Evolutionary conservation across 108 stramenopile species (phyloP), one percentile per base, ranked within the genome.

Genomic region (Cyclotella cryptica): DNA sequence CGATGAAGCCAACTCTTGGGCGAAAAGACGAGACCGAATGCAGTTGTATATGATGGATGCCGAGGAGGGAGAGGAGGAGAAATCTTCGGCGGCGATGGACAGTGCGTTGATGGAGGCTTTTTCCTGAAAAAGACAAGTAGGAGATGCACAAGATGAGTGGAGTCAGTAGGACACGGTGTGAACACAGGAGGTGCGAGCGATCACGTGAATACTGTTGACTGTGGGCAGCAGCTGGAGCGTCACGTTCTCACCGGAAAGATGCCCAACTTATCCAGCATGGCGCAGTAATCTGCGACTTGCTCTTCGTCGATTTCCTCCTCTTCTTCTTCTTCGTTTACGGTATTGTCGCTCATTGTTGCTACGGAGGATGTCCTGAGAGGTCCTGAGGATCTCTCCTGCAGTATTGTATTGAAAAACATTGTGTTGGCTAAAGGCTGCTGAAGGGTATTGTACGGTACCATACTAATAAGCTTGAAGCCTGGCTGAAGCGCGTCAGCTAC

Each of bases 1-100:
- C 70, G 29, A 78, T 71, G 1, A 43, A 60, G 18, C 72, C 66
- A 30, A 54, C 41, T 26, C 28, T 30, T 11, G 80, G 30, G 65
- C 61, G 12, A 92, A 67, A n/a, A 95, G 83, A 41, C 78, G 81
- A 44, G 81, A 71, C 29, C 87, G 88, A 61, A 95, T 92, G 67
- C 83, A 79, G 7, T 85, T 65, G 70, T 92, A 95, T 21, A 95
- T 82, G n/a, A 60, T 78, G 18, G 46, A 26, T 11, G 92, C 90
- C 44, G 87, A 86, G 27, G 71, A 68, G 40, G 81, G 72, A n/a
- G 71, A 66, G 10, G 80, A 82, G 49, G 88, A 82, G 68, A 90
- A 83, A 66, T 95, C 94, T 69, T 93, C 94, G 12, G 94, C 92
- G 10, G 92, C 83, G 89, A 93, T 93, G 66, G 92, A 89, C 21